A percentile compares a stretch with the other conserved stretches of the same genome.
phyloP scores from a whole-genome alignment of 495 filamentous ascomycete species.

The Beverwykella pulmonaria region DNA sequence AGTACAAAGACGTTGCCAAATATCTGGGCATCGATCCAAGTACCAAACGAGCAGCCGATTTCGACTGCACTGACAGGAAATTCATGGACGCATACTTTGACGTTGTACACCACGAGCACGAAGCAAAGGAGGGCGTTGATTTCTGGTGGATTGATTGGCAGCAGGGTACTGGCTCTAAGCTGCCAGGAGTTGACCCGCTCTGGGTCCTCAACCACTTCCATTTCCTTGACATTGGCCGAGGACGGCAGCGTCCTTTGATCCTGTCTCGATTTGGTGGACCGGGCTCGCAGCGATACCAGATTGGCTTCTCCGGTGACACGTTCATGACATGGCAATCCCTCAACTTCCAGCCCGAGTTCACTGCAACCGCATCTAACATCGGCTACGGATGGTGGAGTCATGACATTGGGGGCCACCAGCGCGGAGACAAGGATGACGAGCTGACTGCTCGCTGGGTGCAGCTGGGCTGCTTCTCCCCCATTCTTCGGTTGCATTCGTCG shows the following conservation, averaged over 20 bases:
- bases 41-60: conserved; percentile 53
- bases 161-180: conserved; percentile 55
- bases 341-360: conserved; percentile 65
- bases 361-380: conserved; percentile 63
- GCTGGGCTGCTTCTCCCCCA: conserved; percentile 60
- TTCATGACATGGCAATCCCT: conserved; percentile 60
- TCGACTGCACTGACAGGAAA: conserved; percentile 55
- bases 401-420: conserved; percentile 63
- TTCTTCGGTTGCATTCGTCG: conserved; percentile 59
- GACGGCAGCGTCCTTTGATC: conserved; percentile 42
- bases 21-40: conserved; percentile 51
- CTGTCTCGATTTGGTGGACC: conserved; percentile 63
- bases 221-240: conserved; percentile 53
- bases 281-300: conserved; percentile 62
- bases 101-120: conserved; percentile 55
- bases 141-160: conserved; percentile 71
- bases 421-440: conserved; percentile 56
- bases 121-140: conserved; percentile 58
- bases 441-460: conserved; percentile 61
- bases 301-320: conserved; percentile 64
- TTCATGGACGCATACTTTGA: conserved; percentile 63
- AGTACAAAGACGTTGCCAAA: conserved; percentile 56
- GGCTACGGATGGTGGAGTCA: conserved; percentile 69
- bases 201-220: conserved; percentile 67
- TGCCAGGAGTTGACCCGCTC: conserved; percentile 61